Conservation (phyloP, 2,329 filamentous ascomycete genomes). For the Domatiomyces globalis region DNA sequence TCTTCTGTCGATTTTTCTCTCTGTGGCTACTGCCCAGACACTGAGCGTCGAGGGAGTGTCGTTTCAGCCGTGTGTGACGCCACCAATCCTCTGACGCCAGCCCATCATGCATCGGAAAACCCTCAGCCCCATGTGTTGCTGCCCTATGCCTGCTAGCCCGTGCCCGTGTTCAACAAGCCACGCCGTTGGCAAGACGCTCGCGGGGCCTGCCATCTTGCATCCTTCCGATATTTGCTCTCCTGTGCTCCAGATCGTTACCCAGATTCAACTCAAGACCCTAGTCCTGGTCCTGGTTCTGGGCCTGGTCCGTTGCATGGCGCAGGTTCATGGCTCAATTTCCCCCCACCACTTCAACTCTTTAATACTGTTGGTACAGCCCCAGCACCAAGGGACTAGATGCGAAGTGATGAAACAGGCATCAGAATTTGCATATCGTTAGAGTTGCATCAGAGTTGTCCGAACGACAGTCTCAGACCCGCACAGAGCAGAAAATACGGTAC, state of each 20-base stretch:
- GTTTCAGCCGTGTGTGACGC: not conserved
- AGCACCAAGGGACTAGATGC: too few relatives aligned
- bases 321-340: too few relatives aligned
- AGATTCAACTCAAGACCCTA: not conserved
- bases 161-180: not conserved
- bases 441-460: too few relatives aligned
- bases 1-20: not conserved
- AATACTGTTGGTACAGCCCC: too few relatives aligned
- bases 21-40: not conserved
- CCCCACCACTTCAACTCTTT: too few relatives aligned
- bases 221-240: not conserved
- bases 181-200: not conserved
- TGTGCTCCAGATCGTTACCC: not conserved
- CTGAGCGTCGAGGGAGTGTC: not conserved
- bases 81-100: not conserved
- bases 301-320: too few relatives aligned
- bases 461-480: too few relatives aligned
- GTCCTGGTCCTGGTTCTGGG: too few relatives aligned
- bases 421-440: too few relatives aligned
- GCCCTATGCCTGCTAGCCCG: not conserved
- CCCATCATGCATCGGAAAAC: not conserved
- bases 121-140: not conserved
- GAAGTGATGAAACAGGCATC: too few relatives aligned
- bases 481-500: too few relatives aligned
- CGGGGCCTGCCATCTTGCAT: not conserved